phyloP scores from a whole-genome alignment of 2,329 filamentous ascomycete genomes.

The Dothistroma septosporum region DNA sequence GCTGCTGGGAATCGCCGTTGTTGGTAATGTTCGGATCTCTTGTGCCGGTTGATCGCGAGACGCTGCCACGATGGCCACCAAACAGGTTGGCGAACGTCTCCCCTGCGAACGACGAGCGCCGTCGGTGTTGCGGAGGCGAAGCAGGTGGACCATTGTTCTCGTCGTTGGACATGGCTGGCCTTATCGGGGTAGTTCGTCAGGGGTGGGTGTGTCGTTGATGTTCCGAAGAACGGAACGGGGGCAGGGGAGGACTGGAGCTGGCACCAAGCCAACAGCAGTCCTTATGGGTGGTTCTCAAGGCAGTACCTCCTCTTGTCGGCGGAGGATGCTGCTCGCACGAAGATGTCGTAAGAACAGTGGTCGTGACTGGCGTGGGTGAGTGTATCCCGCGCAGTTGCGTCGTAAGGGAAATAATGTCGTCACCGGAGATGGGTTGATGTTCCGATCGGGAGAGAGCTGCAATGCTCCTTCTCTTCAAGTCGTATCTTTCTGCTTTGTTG shows the following conservation, averaged over 20 bases:
- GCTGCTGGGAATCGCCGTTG: constrained; percentile 19
- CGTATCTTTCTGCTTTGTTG: background rate
- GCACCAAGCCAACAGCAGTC: background rate
- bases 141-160: constrained; percentile 17
- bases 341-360: background rate
- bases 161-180: constrained; percentile 17
- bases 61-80: constrained; percentile 31
- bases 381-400: background rate
- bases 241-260: background rate
- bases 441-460: background rate
- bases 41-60: constrained; percentile 31
- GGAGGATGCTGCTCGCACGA: background rate
- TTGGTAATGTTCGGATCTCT: constrained; percentile 29
- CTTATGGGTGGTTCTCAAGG: background rate
- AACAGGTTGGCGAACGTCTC: constrained; percentile 50
- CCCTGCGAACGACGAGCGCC: constrained; percentile 47
- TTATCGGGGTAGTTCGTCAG: constrained; percentile 1
- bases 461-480: background rate
- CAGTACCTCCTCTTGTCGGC: background rate
- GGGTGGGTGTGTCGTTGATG: background rate
- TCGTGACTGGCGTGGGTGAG: background rate
- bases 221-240: background rate
- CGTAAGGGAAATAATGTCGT: background rate
- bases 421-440: background rate
- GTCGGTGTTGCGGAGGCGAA: constrained; percentile 28